Evolutionary conservation across 2,329 filamentous ascomycete species (phyloP).

Genomic region (Domatiomyces catenatus): DNA sequence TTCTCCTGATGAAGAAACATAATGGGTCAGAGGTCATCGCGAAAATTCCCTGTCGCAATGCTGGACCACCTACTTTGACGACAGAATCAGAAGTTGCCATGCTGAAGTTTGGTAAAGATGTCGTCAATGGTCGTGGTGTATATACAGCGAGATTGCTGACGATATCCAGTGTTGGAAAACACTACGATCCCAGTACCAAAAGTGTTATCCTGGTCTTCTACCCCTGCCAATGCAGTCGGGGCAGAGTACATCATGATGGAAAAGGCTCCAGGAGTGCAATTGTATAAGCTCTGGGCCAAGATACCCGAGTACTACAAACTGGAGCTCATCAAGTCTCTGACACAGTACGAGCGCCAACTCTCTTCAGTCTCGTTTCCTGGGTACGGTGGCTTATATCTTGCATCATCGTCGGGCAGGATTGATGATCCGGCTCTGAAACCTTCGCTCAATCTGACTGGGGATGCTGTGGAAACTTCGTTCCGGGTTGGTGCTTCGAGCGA

Average conservation of each 20-base stretch:
- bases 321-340: neutral
- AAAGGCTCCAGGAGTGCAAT: conserved; percentile 19
- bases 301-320: neutral
- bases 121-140: conserved; percentile 2
- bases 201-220: conserved; percentile 16
- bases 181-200: conserved; percentile 17
- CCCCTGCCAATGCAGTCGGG: conserved; percentile 14
- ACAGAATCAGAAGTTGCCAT: conserved; percentile 22
- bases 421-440: too few relatives aligned
- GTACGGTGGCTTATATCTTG: neutral
- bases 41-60: conserved; percentile 21
- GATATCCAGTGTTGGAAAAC: too few relatives aligned
- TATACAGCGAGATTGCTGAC: conserved; percentile 6
- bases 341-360: neutral
- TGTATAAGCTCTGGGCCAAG: conserved; percentile 20
- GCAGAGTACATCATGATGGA: conserved; percentile 21
- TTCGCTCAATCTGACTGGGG: too few relatives aligned
- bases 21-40: conserved; percentile 21
- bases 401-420: too few relatives aligned
- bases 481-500: too few relatives aligned
- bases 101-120: conserved; percentile 16
- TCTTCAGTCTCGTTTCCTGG: neutral
- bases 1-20: conserved; percentile 19
- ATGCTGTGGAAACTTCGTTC: too few relatives aligned
- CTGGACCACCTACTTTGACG: conserved; percentile 19